Evolutionary conservation across 1,284 basidiomycete species (phyloP).

Genomic region (Cryptococcus sp.): DNA sequence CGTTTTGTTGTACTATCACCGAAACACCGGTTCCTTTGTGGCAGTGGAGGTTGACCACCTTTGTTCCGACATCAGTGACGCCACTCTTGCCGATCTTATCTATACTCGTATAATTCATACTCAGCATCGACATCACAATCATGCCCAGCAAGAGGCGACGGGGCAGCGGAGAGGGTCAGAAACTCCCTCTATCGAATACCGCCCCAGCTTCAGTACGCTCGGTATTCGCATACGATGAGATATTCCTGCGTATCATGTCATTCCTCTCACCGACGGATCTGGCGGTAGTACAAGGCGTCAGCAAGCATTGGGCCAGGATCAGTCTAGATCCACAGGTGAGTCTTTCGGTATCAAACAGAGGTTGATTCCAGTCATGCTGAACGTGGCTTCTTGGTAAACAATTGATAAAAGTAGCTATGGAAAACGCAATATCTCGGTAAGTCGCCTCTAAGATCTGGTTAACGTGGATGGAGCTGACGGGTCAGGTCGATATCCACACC

Average conservation of each 20-base stretch:
- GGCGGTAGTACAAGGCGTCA: slow-evolving; percentile 37
- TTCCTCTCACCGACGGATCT: slow-evolving; percentile 37
- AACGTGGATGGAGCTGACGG: not conserved
- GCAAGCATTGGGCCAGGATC: slow-evolving; percentile 39
- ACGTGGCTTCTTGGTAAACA: slow-evolving; percentile 6
- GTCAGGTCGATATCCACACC: slow-evolving; percentile 40
- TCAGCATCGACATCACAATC: not conserved
- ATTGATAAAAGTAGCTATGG: slow-evolving; percentile 29
- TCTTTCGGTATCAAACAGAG: slow-evolving; percentile 3
- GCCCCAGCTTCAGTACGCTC: not conserved
- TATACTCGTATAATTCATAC: not conserved
- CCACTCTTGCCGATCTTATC: not conserved
- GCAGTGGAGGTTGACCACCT: not conserved
- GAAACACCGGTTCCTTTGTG: not conserved
- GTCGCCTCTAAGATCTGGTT: slow-evolving; percentile 2
- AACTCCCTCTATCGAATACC: too few relatives aligned
- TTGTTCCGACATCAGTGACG: not conserved
- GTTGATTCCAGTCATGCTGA: slow-evolving; percentile 11
- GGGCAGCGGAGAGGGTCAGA: too few relatives aligned
- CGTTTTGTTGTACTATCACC: slow-evolving; percentile 1
- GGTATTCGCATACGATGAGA: slow-evolving; percentile 40
- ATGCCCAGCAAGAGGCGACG: too few relatives aligned
- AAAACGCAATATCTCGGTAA: slow-evolving; percentile 41
- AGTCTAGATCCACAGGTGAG: slow-evolving; percentile 43
- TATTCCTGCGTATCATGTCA: slow-evolving; percentile 44